These are phyloP conservation scores for Scheffersomyces quercinus DNA, from an alignment of 1,139 yeast genomes.

Conservation along the genomic window DNA sequence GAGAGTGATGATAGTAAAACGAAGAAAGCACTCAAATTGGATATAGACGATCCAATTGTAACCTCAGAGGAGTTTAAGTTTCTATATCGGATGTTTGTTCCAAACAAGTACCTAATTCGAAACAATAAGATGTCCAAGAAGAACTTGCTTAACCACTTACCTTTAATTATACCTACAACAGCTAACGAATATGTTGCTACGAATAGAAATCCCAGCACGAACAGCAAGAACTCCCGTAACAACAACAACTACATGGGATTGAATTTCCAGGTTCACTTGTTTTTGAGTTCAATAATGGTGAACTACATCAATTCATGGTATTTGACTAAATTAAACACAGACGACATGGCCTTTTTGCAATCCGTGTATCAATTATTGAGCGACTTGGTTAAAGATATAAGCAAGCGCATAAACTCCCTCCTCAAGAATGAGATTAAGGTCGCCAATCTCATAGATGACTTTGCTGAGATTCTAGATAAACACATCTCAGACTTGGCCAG, in stretches of 20 bases:
- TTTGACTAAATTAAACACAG: conserved; percentile 38
- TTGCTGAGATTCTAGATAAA: conserved; percentile 24
- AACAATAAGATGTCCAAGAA: conserved; percentile 27
- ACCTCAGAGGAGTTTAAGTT: conserved; percentile 32
- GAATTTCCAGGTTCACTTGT: conserved; percentile 40
- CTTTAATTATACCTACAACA: conserved; percentile 22
- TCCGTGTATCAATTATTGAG: conserved; percentile 32
- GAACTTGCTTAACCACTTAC: conserved; percentile 30
- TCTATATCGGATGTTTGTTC: conserved; percentile 35
- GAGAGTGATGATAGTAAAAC: too few species aligned
- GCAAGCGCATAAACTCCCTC: conserved; percentile 19
- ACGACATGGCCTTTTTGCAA: conserved; percentile 35
- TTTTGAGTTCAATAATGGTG: conserved; percentile 34
- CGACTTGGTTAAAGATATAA: conserved; percentile 28
- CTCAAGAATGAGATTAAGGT: conserved; percentile 12
- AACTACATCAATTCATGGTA: conserved; percentile 45
- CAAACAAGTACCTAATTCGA: conserved; percentile 28
- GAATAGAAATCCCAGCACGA: not conserved
- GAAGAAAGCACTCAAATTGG: too few species aligned
- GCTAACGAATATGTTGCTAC: conserved; percentile 6
- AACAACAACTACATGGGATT: conserved; percentile 16
- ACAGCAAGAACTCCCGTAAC: conserved; percentile 2
- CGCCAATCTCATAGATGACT: conserved; percentile 23
- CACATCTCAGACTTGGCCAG: conserved; percentile 26
- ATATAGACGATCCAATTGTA: conserved; percentile 1